Evolutionary conservation across 108 stramenopile genomes (phyloP).

Genomic region (Craspedostauros australis): DNA sequence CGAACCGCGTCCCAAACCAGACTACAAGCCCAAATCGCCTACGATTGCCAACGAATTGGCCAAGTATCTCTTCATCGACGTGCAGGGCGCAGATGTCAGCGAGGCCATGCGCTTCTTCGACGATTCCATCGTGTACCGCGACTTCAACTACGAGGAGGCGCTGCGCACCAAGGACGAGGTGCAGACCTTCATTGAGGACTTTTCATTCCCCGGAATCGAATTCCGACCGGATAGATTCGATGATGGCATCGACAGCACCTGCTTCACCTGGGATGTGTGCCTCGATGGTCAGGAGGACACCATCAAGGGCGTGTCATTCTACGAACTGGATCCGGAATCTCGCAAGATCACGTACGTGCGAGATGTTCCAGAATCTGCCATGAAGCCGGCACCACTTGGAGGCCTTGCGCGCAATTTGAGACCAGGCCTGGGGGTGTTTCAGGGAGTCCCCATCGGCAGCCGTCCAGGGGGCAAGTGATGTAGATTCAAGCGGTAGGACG

Average conservation of each 20-base stretch:
- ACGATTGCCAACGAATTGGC: conserved; percentile 57
- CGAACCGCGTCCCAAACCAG: conserved; percentile 34
- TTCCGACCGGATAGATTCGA: conserved; percentile 57
- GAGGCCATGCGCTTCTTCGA: conserved; percentile 62
- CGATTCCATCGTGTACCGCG: conserved; percentile 56
- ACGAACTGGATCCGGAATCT: conserved; percentile 57
- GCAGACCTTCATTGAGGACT: conserved; percentile 62
- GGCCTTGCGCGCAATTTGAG: conserved; percentile 45
- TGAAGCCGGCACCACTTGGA: conserved; percentile 68
- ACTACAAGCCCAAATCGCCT: conserved; percentile 37
- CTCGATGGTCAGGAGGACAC: conserved; percentile 51
- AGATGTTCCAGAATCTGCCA: conserved; percentile 68
- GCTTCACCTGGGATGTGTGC: conserved; percentile 76
- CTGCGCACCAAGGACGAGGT: conserved; percentile 48
- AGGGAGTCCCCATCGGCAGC: conserved; percentile 31
- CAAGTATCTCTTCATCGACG: conserved; percentile 64
- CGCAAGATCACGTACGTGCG: conserved; percentile 53
- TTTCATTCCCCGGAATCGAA: conserved; percentile 70
- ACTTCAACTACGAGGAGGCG: conserved; percentile 68
- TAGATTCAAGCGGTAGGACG: no score
- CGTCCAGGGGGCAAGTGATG: conserved; percentile 38
- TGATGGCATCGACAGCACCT: conserved; percentile 55
- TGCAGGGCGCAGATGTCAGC: conserved; percentile 52
- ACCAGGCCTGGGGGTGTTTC: conserved; percentile 62
- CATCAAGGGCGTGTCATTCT: conserved; percentile 77